Conservation (phyloP, 2,329 filamentous ascomycete genomes). For the Cylindrodendrum hubeiense region DNA sequence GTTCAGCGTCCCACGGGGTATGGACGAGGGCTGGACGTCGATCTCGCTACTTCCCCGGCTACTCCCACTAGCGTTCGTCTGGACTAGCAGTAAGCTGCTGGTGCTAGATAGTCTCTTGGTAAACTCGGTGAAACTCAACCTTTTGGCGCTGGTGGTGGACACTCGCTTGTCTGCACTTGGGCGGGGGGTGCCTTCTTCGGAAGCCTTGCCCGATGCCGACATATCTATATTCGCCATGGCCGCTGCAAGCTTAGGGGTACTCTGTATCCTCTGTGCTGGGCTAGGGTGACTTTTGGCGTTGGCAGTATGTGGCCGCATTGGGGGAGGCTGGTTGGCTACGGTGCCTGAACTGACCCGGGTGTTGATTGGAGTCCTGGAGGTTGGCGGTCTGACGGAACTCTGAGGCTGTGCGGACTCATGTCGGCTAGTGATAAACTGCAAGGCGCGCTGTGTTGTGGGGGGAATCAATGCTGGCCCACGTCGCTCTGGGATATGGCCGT, state of each 20-base stretch:
- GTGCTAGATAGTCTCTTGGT: conserved; percentile 71
- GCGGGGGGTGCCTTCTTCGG: conserved; percentile 50
- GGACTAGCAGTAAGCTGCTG: conserved; percentile 69
- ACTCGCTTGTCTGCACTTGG: conserved; percentile 60
- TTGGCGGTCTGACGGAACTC: conserved; percentile 49
- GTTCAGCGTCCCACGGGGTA: conserved; percentile 56
- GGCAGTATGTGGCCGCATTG: conserved; percentile 65
- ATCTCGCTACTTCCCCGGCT: conserved; percentile 62
- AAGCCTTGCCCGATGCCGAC: conserved; percentile 26
- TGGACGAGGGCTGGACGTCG: conserved; percentile 54
- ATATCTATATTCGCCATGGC: conserved; percentile 41
- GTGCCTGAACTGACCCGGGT: conserved; percentile 43
- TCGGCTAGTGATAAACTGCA: conserved; percentile 63
- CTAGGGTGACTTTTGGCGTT: conserved; percentile 62
- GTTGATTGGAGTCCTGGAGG: conserved; percentile 50
- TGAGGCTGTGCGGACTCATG: conserved; percentile 49
- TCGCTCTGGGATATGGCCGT: conserved; percentile 51
- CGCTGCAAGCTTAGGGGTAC: conserved; percentile 60
- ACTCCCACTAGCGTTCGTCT: conserved; percentile 67
- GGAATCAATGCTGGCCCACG: conserved; percentile 54
- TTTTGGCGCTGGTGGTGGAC: conserved; percentile 67
- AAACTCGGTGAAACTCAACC: conserved; percentile 72
- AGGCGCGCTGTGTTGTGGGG: conserved; percentile 60
- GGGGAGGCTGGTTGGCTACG: conserved; percentile 33
- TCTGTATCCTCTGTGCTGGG: conserved; percentile 59